Evolutionary conservation across 129 eudicot species (phyloP).

Genomic region (sunflower (Helianthus annuus)): HanXRQr2.0-SUNRISE NC_035449.2:147355525-147356024

Average conservation of each 20-base stretch:
- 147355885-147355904: constrained; percentile 73
- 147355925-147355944: constrained; percentile 90
- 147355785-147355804: constrained; percentile 88
- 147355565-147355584: constrained; percentile 61
- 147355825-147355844: constrained; percentile 59
- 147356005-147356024: constrained; percentile 66
- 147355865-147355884: constrained; percentile 80
- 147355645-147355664: constrained; percentile 86
- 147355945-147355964: constrained; percentile 93
- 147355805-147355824: constrained; percentile 84
- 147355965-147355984: constrained; percentile 59
- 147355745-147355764: constrained; percentile 38
- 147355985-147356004: constrained; percentile 61
- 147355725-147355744: constrained; percentile 60
- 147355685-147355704: constrained; percentile 67
- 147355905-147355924: constrained; percentile 86
- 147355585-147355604: constrained; percentile 77
- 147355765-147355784: constrained; percentile 74
- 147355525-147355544: constrained; percentile 79
- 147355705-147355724: constrained; percentile 45
- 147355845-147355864: constrained; percentile 72
- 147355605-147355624: constrained; percentile 90
- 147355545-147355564: constrained; percentile 77
- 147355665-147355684: constrained; percentile 97
- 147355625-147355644: constrained; percentile 90